These are phyloP conservation scores for Triticum dicoccoides DNA, from an alignment of 176 grass and related monocot species.

Conservation along the genomic window DNA sequence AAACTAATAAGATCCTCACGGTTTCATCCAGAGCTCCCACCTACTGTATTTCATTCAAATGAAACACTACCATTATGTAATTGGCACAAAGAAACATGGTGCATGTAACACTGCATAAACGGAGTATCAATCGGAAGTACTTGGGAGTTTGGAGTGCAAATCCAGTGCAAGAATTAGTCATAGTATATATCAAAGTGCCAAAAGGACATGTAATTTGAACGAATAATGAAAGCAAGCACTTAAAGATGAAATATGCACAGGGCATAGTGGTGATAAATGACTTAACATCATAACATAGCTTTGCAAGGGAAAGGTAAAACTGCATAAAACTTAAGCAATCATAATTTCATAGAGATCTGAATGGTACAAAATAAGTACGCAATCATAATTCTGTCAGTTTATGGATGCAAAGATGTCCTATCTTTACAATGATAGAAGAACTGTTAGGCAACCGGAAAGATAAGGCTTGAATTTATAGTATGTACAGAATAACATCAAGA, in stretches of 20 bases:
- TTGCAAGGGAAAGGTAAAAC: neutral
- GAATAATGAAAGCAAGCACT: constrained; percentile 1
- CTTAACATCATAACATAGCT: neutral
- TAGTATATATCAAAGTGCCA: neutral
- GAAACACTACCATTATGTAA: neutral
- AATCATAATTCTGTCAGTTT: neutral
- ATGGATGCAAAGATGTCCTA: neutral
- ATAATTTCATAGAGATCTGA: neutral
- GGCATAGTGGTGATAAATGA: neutral
- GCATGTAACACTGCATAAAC: neutral
- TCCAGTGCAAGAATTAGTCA: neutral
- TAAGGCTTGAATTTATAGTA: constrained; percentile 15
- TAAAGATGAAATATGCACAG: neutral
- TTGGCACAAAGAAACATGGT: neutral
- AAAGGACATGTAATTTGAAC: constrained; percentile 5
- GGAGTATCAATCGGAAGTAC: neutral
- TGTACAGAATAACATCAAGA: neutral
- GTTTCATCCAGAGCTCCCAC: neutral
- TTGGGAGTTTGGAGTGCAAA: neutral
- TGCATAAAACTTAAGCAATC: neutral
- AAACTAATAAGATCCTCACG: neutral
- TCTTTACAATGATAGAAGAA: neutral
- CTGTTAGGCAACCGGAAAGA: constrained; percentile 11
- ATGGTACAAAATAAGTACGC: neutral
- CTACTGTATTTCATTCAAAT: constrained; percentile 9